A percentile compares a stretch with the other conserved stretches of the same genome.
Conservation (phyloP, 2,329 filamentous ascomycete species). For the Emergomyces pasteurianus region DNA sequence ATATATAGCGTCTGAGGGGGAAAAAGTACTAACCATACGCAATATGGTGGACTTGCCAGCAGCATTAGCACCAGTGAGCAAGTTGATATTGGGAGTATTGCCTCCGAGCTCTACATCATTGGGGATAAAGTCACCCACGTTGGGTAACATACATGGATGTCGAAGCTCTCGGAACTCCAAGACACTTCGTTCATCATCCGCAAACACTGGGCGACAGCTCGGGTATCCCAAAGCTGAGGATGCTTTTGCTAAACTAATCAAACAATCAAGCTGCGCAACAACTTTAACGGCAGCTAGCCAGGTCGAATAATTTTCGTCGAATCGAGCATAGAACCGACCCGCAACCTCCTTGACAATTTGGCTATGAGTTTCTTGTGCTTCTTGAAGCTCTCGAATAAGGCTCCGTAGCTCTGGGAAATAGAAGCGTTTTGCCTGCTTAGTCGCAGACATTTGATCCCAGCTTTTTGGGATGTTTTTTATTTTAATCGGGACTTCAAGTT, state of each 20-base stretch:
- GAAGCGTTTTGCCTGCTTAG: conserved; percentile 79
- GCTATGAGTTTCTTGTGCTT: conserved; percentile 84
- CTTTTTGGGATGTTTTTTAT: conserved; percentile 68
- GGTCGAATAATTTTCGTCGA: conserved; percentile 71
- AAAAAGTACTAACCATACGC: conserved; percentile 59
- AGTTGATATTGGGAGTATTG: conserved; percentile 65
- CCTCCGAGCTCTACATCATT: conserved; percentile 87
- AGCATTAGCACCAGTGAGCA: conserved; percentile 91
- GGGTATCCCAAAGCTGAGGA: conserved; percentile 74
- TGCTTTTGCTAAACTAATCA: conserved; percentile 84
- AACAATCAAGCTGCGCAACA: conserved; percentile 82
- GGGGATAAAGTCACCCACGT: conserved; percentile 87
- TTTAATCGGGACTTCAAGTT: conserved; percentile 79
- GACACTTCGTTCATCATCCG: conserved; percentile 71
- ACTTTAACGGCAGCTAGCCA: conserved; percentile 90
- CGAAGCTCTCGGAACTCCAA: conserved; percentile 88
- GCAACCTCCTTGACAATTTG: conserved; percentile 85
- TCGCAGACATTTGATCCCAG: conserved; percentile 96
- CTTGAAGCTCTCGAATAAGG: conserved; percentile 77
- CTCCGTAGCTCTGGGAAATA: conserved; percentile 76
- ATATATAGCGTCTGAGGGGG: not conserved
- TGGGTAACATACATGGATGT: conserved; percentile 87
- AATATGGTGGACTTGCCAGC: conserved; percentile 95
- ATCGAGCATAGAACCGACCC: conserved; percentile 69
- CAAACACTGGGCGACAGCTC: conserved; percentile 77